A percentile compares a stretch with the other conserved stretches of the same genome.
phyloP scores from a whole-genome alignment of 768 basidiomycete genomes.

The Boletus vinaceobasis region DNA sequence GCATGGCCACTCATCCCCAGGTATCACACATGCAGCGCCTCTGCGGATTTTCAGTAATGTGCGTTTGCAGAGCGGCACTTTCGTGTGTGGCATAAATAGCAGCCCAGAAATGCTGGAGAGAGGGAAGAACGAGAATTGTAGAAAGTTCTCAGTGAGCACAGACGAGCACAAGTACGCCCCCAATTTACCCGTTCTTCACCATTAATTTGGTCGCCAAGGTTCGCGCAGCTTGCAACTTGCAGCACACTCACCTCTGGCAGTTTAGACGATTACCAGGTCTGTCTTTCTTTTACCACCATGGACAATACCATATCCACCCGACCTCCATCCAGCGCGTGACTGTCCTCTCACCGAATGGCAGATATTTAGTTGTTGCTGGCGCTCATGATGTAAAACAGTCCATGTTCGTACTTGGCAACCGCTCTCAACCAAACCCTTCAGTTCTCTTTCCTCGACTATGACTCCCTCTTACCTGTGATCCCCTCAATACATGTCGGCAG shows the following conservation, averaged over 20 bases:
- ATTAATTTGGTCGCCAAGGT: slow-evolving; percentile 17
- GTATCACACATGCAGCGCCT: slow-evolving; percentile 35
- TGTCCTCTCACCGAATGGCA: slow-evolving; percentile 66
- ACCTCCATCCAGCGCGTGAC: slow-evolving; percentile 70
- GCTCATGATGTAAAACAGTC: slow-evolving; percentile 55
- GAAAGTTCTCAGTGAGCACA: slow-evolving; percentile 52
- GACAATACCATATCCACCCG: slow-evolving; percentile 4
- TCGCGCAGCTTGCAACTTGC: slow-evolving; percentile 37
- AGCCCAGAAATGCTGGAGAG: slow-evolving; percentile 54
- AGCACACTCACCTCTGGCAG: slow-evolving; percentile 62
- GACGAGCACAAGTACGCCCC: slow-evolving; percentile 54
- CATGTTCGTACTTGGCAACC: slow-evolving; percentile 15
- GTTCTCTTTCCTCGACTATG: slow-evolving; percentile 66
- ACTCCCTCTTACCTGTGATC: slow-evolving; percentile 49
- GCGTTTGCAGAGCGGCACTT: slow-evolving; percentile 38
- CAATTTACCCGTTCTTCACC: not conserved
- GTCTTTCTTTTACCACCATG: not conserved
- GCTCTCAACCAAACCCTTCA: slow-evolving; percentile 26
- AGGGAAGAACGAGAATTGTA: slow-evolving; percentile 82
- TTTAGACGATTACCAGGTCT: slow-evolving; percentile 82
- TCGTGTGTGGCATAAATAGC: slow-evolving; percentile 90
- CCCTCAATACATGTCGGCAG: slow-evolving; percentile 50
- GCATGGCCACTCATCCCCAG: slow-evolving; percentile 68
- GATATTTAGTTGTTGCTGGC: slow-evolving; percentile 68
- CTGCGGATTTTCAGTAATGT: not conserved